phyloP scores from a whole-genome alignment of 148 eudicot genomes.

The Diospyros kaki region DNA sequence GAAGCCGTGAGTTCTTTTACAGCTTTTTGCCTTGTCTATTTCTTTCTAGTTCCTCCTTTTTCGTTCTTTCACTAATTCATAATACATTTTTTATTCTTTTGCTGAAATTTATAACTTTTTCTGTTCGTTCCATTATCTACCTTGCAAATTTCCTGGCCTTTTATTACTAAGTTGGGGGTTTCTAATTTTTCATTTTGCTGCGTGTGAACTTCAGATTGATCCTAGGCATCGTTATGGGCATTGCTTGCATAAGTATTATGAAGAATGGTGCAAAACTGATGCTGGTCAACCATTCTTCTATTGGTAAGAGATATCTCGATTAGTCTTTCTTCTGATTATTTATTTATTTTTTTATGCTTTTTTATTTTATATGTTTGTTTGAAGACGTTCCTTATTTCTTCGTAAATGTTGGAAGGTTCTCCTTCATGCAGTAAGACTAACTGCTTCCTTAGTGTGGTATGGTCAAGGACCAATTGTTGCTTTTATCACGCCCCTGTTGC shows the following conservation, averaged over 20 bases:
- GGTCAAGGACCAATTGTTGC: neutral
- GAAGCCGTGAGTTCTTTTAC: conserved; percentile 59
- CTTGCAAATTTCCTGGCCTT: neutral
- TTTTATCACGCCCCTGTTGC: neutral
- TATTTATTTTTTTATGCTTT: neutral
- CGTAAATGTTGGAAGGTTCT: too few relatives aligned
- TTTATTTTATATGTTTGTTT: too few relatives aligned
- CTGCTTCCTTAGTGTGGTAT: neutral
- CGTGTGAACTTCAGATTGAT: conserved; percentile 53
- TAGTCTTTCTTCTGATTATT: neutral
- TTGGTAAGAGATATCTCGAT: conserved; percentile 47
- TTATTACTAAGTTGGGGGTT: neutral
- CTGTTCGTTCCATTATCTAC: neutral
- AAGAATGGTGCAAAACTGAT: conserved; percentile 60
- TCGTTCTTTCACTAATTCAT: neutral
- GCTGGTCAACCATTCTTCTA: conserved; percentile 91
- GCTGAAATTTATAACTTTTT: too few relatives aligned
- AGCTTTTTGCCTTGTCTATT: neutral
- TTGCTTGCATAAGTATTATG: conserved; percentile 72
- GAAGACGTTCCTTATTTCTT: neutral
- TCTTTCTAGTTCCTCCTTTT: neutral
- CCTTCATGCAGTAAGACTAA: too few relatives aligned
- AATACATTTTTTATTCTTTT: neutral
- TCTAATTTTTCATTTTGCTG: neutral
- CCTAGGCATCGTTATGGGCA: conserved; percentile 96